Conservation (phyloP, 225 moss, liverwort and hornwort species). For the Pseudoscleropodium purum region DNA sequence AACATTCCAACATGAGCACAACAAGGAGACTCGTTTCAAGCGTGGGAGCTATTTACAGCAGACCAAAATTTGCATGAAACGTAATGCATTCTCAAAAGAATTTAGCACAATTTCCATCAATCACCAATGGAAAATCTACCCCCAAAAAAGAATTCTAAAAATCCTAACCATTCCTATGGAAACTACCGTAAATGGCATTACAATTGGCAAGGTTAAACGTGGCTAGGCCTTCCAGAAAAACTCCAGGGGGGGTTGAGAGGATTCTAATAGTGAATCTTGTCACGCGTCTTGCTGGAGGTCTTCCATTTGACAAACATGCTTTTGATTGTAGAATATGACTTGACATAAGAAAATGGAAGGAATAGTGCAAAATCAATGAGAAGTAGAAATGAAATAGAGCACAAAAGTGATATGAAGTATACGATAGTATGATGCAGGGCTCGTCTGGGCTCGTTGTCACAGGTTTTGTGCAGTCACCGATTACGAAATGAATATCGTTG, state of each 20-base stretch:
- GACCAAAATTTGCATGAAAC: not conserved
- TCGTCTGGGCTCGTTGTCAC: constrained; percentile 27
- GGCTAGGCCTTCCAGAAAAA: not conserved
- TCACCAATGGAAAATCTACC: not conserved
- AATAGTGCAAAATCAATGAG: not conserved
- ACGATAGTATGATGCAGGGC: constrained; percentile 35
- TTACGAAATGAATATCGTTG: constrained; percentile 53
- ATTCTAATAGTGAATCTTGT: not conserved
- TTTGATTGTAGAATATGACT: not conserved
- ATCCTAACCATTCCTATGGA: not conserved
- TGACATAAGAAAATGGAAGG: not conserved
- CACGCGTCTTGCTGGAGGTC: not conserved
- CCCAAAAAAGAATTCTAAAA: not conserved
- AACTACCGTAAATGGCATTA: not conserved
- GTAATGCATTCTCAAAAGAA: not conserved
- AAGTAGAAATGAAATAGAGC: not conserved
- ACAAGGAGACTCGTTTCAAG: not conserved
- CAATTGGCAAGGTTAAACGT: not conserved
- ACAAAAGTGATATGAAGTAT: not conserved
- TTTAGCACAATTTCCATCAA: not conserved
- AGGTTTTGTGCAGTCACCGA: constrained; percentile 81
- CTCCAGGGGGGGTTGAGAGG: not conserved
- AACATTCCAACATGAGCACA: not conserved
- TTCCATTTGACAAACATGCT: not conserved
- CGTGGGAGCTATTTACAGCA: not conserved